Base-by-base conservation (phyloP, 2,329 filamentous ascomycete genomes). In the Cytospora leucostoma region DNA sequence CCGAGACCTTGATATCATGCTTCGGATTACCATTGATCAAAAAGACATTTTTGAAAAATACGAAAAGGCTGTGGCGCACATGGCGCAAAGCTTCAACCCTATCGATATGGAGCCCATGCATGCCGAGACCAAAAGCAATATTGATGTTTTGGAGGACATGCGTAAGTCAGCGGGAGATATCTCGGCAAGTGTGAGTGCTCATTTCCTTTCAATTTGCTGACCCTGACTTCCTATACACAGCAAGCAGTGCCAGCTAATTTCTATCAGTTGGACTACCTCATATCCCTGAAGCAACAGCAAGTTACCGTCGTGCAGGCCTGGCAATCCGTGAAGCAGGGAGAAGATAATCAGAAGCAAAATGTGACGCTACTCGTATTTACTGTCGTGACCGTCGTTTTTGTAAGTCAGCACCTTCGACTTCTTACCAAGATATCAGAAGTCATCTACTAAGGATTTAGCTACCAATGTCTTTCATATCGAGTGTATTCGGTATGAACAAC, bases 1-100 rank as follows among this genome's bases (percentile, higher is more conserved):
- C 1, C 79, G 82, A 15, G 80, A 83, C 64, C 72, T 83, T 0
- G 75, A 78, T 10, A 82, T 82, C 58, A 80, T 82, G 71, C 69
- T 76, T 0, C 71, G 75, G 15, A 71, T 82, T 15, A 69, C 72
- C 5, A 71, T 71, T 7, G 71, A 74, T n/a, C 79, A 80, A 47
- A 53, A 64, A 2, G 71, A 75, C 4, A 70, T 76, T 0, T 59
- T 77, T 4, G 69, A 70, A 21, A 65, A 66, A 3, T 75, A 73
- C 59, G 68, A 69, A 1, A 64, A 64, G 33, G 67, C 72, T 37
- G 70, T 68, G 0, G 66, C 69, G 52, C 64, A 64, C 3, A 21
- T 58, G 6, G 35, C 64, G 0, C 21, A n/a, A 5, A 27, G 21
- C 7, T 55, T 40, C 8, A 68, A 71, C 7, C 59, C 67, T 0